Base-by-base conservation (phyloP, 1,284 basidiomycete species). In the Uromyces viciae-fabae region DNA sequence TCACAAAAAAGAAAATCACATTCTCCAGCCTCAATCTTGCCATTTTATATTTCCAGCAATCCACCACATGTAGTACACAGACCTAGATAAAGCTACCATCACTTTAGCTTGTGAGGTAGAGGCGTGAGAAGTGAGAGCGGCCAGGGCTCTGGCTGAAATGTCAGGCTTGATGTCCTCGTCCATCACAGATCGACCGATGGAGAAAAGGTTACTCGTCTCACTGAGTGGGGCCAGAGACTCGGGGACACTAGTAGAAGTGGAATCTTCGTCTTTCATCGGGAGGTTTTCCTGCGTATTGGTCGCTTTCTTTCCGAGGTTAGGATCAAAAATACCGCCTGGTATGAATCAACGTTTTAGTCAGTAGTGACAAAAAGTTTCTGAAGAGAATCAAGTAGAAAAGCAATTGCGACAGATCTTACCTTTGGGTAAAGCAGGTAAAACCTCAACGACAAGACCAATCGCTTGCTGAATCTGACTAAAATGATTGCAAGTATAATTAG, bases 401-500 rank as follows among this genome's bases (percentile, higher is more conserved):
- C 40, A 79, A 38, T 78, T 9, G 8, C 17, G 25, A 33, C 22
- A 49, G 25, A 75, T 85, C 87, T 72, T 83, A 92, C 93, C 93
- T 90, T 92, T 93, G 0, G 95, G 93, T 40, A 95, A 86, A 8
- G 95, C 93, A 0, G 95, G 95, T 86, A 98, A 90, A 19, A 98
- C 87, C 85, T 98, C 95, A 46, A 92, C 92, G 36, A 95, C 89
- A 25, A 98, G 89, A 82, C 91, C 92, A 36, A 98, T 88, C 0
- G 93, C 91, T 86, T 98, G 95, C 86, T 97, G 94, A 7, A 98
- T 90, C 85, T 97, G 95, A 36, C 74, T 73, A 40, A 17, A 73
- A 54, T 3, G 14, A 42, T 52, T 36, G 73, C 3, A 25, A 31
- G 40, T 7, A 4, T 3, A 71, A n/a, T n/a, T 71, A 22, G 40